Conservation (phyloP, 371 early-diverging fungal genomes). For the Quaeritorhiza haematococci region DNA sequence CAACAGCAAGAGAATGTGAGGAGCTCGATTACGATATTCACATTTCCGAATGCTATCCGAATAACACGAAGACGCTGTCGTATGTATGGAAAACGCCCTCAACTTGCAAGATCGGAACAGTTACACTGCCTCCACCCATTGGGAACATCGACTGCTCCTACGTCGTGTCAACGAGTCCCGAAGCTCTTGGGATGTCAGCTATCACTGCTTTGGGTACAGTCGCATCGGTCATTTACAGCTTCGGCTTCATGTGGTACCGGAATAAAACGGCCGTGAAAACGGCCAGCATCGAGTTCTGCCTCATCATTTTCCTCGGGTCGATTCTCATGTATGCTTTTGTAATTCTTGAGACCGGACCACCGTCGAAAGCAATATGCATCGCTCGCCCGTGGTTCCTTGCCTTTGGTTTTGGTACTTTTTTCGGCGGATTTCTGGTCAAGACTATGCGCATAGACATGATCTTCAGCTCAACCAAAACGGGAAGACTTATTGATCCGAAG, state of each 20-base stretch:
- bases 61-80: background rate
- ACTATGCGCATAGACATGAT: background rate
- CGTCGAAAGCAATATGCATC: background rate
- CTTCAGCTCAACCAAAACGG: no score
- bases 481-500: no score
- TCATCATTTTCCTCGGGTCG: background rate
- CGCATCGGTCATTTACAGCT: background rate
- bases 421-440: background rate
- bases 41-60: background rate
- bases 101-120: background rate
- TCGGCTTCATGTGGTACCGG: background rate
- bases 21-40: no score
- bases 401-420: background rate
- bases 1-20: no score
- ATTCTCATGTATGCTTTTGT: background rate
- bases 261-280: background rate
- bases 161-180: background rate
- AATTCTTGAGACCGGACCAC: background rate
- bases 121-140: background rate
- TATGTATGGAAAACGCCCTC: background rate
- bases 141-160: background rate
- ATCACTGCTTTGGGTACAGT: background rate
- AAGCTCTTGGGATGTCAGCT: background rate
- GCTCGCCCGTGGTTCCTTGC: background rate
- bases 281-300: background rate